Evolutionary conservation across 441 rosid species (phyloP).

Genomic region (Mallotus repandus): DNA sequence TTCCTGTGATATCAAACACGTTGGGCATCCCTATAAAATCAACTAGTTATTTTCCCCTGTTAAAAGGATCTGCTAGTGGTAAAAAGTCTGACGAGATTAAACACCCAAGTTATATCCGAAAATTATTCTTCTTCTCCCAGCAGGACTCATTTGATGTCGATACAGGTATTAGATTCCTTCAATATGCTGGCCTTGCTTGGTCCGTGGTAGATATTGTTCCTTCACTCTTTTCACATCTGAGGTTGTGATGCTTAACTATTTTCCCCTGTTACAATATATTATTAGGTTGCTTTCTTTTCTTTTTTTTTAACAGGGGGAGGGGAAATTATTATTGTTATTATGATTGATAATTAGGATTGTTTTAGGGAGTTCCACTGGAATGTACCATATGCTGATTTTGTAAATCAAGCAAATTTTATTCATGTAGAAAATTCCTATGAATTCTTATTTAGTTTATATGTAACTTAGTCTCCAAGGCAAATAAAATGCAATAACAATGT

Average conservation of each 20-base stretch:
- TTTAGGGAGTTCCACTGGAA: not conserved
- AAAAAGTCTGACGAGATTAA: constrained; percentile 48
- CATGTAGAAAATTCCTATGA: not conserved
- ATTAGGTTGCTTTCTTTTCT: not conserved
- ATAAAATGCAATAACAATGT: not conserved
- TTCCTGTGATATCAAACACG: constrained; percentile 72
- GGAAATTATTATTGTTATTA: not conserved
- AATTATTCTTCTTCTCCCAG: constrained; percentile 41
- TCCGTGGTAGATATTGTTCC: constrained; percentile 92
- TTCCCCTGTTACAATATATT: not conserved
- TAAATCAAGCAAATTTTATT: constrained; percentile 13
- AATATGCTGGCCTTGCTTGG: constrained; percentile 91
- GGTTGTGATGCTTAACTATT: constrained; percentile 33
- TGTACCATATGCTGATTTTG: constrained; percentile 2
- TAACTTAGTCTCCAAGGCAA: not conserved
- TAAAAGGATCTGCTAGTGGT: constrained; percentile 36
- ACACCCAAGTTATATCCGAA: constrained; percentile 56
- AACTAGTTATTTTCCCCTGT: constrained; percentile 59
- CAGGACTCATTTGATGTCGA: constrained; percentile 77
- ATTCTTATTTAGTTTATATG: not conserved
- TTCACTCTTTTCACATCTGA: constrained; percentile 48
- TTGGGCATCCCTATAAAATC: constrained; percentile 74
- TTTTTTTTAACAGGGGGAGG: not conserved
- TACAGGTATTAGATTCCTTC: constrained; percentile 86
- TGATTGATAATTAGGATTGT: too few relatives aligned